Conservation (phyloP, 83 land plant genomes). For the Larix sibirica region DNA sequence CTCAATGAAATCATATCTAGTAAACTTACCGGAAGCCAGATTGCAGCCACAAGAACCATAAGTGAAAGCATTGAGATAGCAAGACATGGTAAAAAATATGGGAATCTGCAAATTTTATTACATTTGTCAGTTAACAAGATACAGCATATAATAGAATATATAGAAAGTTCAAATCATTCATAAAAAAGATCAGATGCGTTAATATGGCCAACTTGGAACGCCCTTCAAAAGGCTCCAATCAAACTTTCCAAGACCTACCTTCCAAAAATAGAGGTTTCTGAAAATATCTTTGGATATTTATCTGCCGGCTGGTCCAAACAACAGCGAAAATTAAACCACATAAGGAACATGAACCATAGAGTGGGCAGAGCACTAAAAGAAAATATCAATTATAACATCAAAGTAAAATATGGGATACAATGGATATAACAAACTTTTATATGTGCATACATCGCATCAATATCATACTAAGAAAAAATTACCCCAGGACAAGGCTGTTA, state of each 20-base stretch:
- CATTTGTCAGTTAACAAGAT: neutral
- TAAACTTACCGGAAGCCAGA: conserved; percentile 57
- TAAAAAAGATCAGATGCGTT: neutral
- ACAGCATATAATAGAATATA: neutral
- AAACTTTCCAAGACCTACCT: conserved; percentile 14
- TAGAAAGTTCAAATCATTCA: neutral
- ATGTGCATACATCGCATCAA: too few relatives aligned
- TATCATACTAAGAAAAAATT: too few relatives aligned
- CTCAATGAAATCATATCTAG: too few relatives aligned
- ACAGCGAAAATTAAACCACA: neutral
- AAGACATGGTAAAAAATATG: conserved; percentile 70
- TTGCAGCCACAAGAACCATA: conserved; percentile 22
- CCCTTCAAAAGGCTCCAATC: neutral
- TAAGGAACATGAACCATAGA: neutral
- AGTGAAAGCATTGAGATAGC: conserved; percentile 38
- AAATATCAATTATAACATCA: neutral
- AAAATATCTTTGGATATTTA: conserved; percentile 40
- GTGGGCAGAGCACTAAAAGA: neutral
- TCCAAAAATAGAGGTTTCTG: conserved; percentile 35
- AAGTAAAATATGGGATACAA: neutral
- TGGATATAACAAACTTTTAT: neutral
- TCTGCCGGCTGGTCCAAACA: conserved; percentile 36
- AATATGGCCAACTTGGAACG: neutral
- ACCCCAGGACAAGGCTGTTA: too few relatives aligned
- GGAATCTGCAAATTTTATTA: conserved; percentile 40